Evolutionary conservation across 2,329 filamentous ascomycete genomes (phyloP), one percentile per base, ranked within the genome.

Genomic region (Ophiostoma populinum): DNA sequence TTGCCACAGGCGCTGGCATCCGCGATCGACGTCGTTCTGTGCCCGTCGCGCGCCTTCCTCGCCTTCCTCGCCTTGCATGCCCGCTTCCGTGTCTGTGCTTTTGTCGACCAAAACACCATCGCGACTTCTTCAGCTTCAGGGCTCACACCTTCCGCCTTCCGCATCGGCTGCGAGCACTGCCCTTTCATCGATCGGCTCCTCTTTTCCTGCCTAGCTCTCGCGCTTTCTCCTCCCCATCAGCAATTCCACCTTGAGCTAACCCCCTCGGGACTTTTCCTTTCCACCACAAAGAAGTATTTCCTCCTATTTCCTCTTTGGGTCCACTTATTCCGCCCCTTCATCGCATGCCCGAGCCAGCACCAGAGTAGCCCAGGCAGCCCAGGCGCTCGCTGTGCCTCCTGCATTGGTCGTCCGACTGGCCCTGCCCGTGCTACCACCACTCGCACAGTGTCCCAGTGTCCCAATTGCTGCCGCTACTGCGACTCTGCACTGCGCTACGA

Each of bases 281-380:
- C 30, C 29, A 16, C 11, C 20, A 19, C 29, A 31, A 31, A 21
- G n/a, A 32, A 12, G 20, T 11, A 32, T 19, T 27, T 16, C 32
- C 33, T 39, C 37, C 31, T 35, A 35, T 35, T 39, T 39, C 20
- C 29, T 24, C n/a, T 19, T 9, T 13, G 19, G 21, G 16, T 32
- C 38, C 38, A 40, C 38, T 37, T 37, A n/a, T 36, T 34, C 15
- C 28, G 16, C 34, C 34, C 25, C 32, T 25, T 22, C 13, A 25
- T 36, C 28, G 25, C 34, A 33, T 36, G 10, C 34, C 34, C 26
- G 21, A 27, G 24, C 29, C 25, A 36, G 28, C n/a, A n/a, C n/a
- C n/a, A n/a, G n/a, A n/a, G n/a, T n/a, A n/a, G n/a, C n/a, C n/a
- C n/a, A n/a, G n/a, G n/a, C n/a, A 39, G 8, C 17, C 13, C 15